These are phyloP conservation scores for Mucor piriformis DNA, from an alignment of 371 early-diverging fungal species.

Conservation along the genomic window DNA sequence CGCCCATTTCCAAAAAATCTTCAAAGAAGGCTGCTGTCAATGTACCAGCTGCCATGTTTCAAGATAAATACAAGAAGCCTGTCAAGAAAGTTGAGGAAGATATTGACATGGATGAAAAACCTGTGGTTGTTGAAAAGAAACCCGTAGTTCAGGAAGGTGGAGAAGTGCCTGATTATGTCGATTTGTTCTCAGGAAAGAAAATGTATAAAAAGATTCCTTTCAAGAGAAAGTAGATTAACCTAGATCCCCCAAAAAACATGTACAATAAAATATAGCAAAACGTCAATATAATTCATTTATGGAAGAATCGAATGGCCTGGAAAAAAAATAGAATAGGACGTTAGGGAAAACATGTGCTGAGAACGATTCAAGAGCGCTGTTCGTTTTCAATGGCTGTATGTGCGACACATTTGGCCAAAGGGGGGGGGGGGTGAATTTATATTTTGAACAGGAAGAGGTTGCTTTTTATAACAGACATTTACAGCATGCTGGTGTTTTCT, in stretches of 20 bases:
- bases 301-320: too few relatives aligned
- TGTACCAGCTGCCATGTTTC: slow-evolving; percentile 15
- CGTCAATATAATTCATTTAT: too few relatives aligned
- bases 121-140: not conserved
- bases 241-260: not conserved
- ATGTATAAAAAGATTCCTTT: slow-evolving; percentile 43
- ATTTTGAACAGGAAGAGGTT: too few relatives aligned
- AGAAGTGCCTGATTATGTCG: slow-evolving; percentile 49
- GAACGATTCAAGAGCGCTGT: too few relatives aligned
- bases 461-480: too few relatives aligned
- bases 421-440: too few relatives aligned
- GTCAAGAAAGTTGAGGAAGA: not conserved
- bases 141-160: slow-evolving; percentile 15
- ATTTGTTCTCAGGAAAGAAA: slow-evolving; percentile 50
- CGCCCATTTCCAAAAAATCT: slow-evolving; percentile 26
- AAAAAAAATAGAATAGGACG: too few relatives aligned
- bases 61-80: not conserved
- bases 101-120: slow-evolving; percentile 22
- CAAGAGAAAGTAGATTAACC: slow-evolving; percentile 33
- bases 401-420: too few relatives aligned
- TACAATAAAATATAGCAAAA: too few relatives aligned
- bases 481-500: too few relatives aligned
- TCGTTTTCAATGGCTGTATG: too few relatives aligned
- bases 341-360: too few relatives aligned
- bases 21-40: slow-evolving; percentile 13